Percentiles rank a stretch among this genome's conserved stretches.
Conservation (phyloP, 331 rosid genomes). For the Pyracantha coccinea region DNA sequence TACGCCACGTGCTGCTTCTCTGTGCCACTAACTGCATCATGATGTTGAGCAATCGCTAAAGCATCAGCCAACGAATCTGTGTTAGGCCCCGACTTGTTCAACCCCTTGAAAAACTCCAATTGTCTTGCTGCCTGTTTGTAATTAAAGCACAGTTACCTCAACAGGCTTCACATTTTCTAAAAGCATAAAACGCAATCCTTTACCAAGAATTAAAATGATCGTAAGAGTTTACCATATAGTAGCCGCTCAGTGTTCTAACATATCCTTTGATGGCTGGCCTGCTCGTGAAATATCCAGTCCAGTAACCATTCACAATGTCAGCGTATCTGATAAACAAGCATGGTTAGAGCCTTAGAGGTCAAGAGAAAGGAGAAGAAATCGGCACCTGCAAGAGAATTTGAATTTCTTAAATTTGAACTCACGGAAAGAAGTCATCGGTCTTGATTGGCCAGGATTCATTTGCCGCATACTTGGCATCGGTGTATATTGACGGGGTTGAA, state of each 20-base stretch:
- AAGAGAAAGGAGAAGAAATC: neutral
- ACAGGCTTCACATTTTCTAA: neutral
- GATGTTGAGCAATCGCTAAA: constrained; percentile 26
- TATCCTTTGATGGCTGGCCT: constrained; percentile 28
- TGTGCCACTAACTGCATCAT: constrained; percentile 29
- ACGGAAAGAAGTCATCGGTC: constrained; percentile 26
- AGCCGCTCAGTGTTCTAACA: constrained; percentile 17
- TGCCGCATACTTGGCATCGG: constrained; percentile 22
- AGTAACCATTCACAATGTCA: constrained; percentile 18
- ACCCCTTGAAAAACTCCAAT: constrained; percentile 18
- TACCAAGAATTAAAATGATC: neutral
- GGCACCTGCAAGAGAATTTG: neutral
- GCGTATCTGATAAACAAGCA: constrained; percentile 20
- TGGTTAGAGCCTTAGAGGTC: neutral
- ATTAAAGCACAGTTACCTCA: constrained; percentile 7
- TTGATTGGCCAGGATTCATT: constrained; percentile 22
- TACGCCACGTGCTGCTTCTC: constrained; percentile 18
- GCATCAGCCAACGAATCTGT: constrained; percentile 27
- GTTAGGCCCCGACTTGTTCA: constrained; percentile 9
- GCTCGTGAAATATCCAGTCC: constrained; percentile 26
- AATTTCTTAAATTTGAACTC: neutral
- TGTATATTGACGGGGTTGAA: constrained; percentile 30
- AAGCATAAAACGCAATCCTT: neutral
- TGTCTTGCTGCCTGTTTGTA: constrained; percentile 24
- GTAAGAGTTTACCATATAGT: constrained; percentile 15